Conservation (phyloP, 2,329 filamentous ascomycete species). For the Fusarium verrucosum region DNA sequence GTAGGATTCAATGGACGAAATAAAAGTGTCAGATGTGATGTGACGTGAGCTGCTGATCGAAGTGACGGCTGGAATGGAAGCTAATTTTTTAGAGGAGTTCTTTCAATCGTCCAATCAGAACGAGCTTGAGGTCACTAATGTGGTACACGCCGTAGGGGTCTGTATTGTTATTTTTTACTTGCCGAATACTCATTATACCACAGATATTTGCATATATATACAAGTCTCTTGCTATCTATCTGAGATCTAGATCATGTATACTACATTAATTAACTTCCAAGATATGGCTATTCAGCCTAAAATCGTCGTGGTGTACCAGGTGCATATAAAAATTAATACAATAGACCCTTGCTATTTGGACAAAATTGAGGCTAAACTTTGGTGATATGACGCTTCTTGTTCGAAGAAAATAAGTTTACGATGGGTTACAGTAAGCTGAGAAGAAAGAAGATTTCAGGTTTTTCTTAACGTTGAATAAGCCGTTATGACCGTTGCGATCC, state of each 20-base stretch:
- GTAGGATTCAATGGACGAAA: background rate
- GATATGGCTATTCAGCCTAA: too few relatives aligned
- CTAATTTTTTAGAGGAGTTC: constrained; percentile 17
- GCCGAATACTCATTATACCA: too few relatives aligned
- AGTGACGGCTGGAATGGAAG: constrained; percentile 6
- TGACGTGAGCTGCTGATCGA: constrained; percentile 28
- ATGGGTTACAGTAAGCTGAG: background rate
- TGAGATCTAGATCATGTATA: too few relatives aligned
- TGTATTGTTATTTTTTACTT: too few relatives aligned
- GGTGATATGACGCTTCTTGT: background rate
- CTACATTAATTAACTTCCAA: too few relatives aligned
- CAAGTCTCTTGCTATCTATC: too few relatives aligned
- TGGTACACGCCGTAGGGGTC: too few relatives aligned
- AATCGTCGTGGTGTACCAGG: too few relatives aligned
- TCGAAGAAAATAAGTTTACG: background rate
- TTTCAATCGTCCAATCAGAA: background rate
- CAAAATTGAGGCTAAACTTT: background rate
- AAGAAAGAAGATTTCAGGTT: background rate
- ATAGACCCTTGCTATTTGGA: too few relatives aligned
- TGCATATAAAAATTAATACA: too few relatives aligned
- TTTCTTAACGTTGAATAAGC: background rate
- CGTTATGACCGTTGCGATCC: constrained; percentile 3
- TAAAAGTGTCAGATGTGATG: constrained; percentile 3
- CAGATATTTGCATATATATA: too few relatives aligned
- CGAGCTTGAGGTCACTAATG: background rate